phyloP scores from a whole-genome alignment of 352 stramenopile genomes.

The Bremia lactucae region DNA sequence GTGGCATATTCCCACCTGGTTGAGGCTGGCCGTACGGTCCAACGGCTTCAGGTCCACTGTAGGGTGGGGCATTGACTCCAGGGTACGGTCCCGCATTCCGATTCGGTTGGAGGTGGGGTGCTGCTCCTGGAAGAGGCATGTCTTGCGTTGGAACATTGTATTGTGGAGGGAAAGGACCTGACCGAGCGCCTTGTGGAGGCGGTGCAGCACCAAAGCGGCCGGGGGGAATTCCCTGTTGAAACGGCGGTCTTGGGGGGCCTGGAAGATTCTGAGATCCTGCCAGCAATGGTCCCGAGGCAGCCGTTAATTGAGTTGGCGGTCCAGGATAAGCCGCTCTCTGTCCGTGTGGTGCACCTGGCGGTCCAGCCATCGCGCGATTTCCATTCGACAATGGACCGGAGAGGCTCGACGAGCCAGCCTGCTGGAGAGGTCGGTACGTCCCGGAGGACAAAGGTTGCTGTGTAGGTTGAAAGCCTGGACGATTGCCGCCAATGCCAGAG shows the following conservation, averaged over 20 bases:
- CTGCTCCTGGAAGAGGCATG: slow-evolving; percentile 12
- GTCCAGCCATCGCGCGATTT: no score
- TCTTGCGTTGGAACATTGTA: slow-evolving; percentile 8
- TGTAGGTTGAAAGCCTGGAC: slow-evolving; percentile 13
- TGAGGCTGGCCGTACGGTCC: slow-evolving; percentile 19
- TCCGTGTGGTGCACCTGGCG: no score
- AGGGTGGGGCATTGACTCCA: slow-evolving; percentile 11
- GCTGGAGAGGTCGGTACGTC: slow-evolving; percentile 8
- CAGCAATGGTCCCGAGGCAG: slow-evolving; percentile 15
- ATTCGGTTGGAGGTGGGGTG: slow-evolving; percentile 24
- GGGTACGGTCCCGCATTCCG: slow-evolving; percentile 25
- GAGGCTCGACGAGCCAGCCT: slow-evolving; percentile 1
- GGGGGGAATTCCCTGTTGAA: slow-evolving; percentile 19
- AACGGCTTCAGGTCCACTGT: slow-evolving; percentile 8
- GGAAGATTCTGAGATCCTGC: slow-evolving; percentile 6
- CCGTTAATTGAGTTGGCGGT: slow-evolving; percentile 1
- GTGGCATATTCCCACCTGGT: slow-evolving; percentile 22
- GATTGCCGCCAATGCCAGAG: slow-evolving; percentile 14
- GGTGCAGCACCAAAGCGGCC: slow-evolving; percentile 8
- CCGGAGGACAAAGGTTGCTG: slow-evolving; percentile 5
- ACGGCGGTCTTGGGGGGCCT: slow-evolving; percentile 10
- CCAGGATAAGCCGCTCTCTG: slow-evolving; percentile 23
- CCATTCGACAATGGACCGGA: slow-evolving; percentile 27
- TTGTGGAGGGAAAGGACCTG: not conserved
- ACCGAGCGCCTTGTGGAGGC: slow-evolving; percentile 8